phyloP scores from a whole-genome alignment of 2,329 filamentous ascomycete genomes.

The Cryphonectria radicalis region DNA sequence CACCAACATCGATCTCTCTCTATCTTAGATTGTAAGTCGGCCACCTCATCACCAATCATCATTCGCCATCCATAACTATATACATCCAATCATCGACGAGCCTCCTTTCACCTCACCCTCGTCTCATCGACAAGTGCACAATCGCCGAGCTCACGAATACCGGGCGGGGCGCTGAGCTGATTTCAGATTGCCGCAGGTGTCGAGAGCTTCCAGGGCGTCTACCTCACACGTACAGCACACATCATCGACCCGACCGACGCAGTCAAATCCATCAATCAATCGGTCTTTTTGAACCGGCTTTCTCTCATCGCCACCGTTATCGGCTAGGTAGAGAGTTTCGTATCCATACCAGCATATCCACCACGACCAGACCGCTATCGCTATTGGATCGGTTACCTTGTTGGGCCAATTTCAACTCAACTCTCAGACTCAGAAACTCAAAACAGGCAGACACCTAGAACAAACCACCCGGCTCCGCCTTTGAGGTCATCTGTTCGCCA shows the following conservation, averaged over 20 bases:
- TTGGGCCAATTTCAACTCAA: background rate
- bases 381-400: background rate
- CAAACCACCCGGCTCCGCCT: constrained; percentile 7
- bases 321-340: background rate
- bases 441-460: background rate
- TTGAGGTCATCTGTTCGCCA: constrained; percentile 10
- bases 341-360: background rate
- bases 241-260: background rate
- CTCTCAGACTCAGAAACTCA: background rate
- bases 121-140: background rate
- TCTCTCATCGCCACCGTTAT: constrained; percentile 2
- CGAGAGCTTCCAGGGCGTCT: background rate
- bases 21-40: background rate
- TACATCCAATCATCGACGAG: background rate
- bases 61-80: background rate
- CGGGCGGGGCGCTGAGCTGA: background rate
- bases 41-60: constrained; percentile 5
- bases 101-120: background rate
- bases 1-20: background rate
- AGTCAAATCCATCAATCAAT: background rate
- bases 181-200: background rate
- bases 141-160: background rate
- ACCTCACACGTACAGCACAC: background rate
- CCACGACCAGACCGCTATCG: background rate
- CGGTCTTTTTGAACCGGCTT: no score